Evolutionary conservation across 2,329 filamentous ascomycete species (phyloP).

Genomic region (Phialocephala sp.): DNA sequence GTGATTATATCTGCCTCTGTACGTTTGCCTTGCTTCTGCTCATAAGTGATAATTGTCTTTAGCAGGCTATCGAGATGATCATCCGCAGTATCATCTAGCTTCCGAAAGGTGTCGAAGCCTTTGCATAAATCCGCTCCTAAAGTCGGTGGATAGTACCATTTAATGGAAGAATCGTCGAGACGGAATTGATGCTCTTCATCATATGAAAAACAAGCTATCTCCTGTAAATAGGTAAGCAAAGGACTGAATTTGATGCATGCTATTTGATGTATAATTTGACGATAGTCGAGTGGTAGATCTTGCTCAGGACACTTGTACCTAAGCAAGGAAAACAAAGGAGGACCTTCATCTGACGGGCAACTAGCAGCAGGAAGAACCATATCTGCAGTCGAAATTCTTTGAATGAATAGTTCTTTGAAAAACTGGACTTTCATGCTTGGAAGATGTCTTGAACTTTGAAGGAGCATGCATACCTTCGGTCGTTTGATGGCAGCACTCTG

Average conservation of each 20-base stretch:
- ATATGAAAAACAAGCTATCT: slow-evolving; percentile 93
- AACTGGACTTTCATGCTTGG: not conserved
- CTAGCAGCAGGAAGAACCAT: too few relatives aligned
- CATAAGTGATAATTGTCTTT: slow-evolving; percentile 74
- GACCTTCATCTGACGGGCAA: too few relatives aligned
- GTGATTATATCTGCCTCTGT: slow-evolving; percentile 83
- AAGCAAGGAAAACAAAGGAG: not conserved
- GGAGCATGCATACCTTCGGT: slow-evolving; percentile 64
- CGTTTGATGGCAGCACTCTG: slow-evolving; percentile 73
- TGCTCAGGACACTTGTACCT: not conserved
- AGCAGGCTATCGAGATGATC: slow-evolving; percentile 88
- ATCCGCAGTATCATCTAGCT: slow-evolving; percentile 81
- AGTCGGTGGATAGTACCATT: slow-evolving; percentile 83
- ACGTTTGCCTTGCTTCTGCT: slow-evolving; percentile 69
- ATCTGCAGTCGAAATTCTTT: not conserved
- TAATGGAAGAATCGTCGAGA: slow-evolving; percentile 78
- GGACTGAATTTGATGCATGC: not conserved
- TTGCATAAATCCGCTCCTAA: slow-evolving; percentile 75
- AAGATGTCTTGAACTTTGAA: not conserved
- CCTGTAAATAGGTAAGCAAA: slow-evolving; percentile 53
- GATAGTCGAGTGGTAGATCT: not conserved
- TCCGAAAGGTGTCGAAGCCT: slow-evolving; percentile 83
- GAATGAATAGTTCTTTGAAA: too few relatives aligned
- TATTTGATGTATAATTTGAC: not conserved
- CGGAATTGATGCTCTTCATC: slow-evolving; percentile 80